Conservation (phyloP, 2,329 filamentous ascomycete genomes). For the Zopfia rhizophila region DNA sequence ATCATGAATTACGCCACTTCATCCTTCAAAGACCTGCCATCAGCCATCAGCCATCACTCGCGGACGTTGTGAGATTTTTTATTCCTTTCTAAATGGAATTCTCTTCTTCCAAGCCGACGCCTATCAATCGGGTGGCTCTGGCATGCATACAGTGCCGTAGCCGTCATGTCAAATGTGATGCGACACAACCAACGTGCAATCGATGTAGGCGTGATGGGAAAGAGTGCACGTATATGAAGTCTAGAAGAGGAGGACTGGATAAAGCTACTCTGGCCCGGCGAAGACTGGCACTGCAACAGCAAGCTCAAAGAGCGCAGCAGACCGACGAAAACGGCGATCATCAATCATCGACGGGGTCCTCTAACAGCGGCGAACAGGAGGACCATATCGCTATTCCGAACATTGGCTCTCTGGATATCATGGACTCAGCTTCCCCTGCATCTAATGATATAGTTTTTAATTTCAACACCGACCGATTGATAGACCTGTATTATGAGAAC, state of each 20-base stretch:
- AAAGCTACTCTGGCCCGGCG: constrained; percentile 45
- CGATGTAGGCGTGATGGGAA: constrained; percentile 46
- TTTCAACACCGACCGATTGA: constrained; percentile 37
- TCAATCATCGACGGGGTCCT: constrained; percentile 10
- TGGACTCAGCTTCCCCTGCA: constrained; percentile 9
- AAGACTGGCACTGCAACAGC: constrained; percentile 37
- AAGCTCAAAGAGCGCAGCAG: constrained; percentile 30
- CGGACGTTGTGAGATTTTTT: too few species aligned
- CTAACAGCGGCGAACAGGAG: constrained; percentile 7
- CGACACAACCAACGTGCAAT: constrained; percentile 41
- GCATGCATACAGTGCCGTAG: constrained; percentile 47
- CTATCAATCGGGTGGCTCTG: constrained; percentile 40
- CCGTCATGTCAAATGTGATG: constrained; percentile 48
- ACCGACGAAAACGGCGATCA: constrained; percentile 3
- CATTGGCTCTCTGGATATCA: constrained; percentile 12
- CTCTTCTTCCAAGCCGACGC: constrained; percentile 22
- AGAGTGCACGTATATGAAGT: constrained; percentile 45
- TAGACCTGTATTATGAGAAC: constrained; percentile 51
- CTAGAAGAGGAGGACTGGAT: constrained; percentile 45
- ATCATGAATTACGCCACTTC: too few species aligned
- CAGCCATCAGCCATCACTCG: too few species aligned
- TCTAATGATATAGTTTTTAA: constrained; percentile 33
- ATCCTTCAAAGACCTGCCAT: too few species aligned
- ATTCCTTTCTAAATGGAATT: constrained; percentile 41
- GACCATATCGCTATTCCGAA: constrained; percentile 12